These are phyloP conservation scores for Solanum sitiens DNA, from an alignment of 257 asterid genomes.

Conservation along the genomic window DNA sequence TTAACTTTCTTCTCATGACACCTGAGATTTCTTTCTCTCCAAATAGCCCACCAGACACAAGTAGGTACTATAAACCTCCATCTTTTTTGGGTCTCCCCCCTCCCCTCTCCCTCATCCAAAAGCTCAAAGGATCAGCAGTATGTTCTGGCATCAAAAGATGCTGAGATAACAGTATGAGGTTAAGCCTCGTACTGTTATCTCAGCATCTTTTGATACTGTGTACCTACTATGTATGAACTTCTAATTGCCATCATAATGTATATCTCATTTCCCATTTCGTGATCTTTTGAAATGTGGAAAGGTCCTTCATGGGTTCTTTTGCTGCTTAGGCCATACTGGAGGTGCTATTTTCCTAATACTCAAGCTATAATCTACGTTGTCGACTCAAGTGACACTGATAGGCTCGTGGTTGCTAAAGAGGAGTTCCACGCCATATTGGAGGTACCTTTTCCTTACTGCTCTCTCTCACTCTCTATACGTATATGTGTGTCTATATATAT, in stretches of 20 bases:
- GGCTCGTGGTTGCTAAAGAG: constrained; percentile 87
- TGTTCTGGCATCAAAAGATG: no score
- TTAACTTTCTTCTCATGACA: no score
- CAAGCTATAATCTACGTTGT: constrained; percentile 97
- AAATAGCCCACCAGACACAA: no score
- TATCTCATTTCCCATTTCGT: not conserved
- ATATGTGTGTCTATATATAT: not conserved
- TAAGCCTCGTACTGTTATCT: not conserved
- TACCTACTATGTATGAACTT: not conserved
- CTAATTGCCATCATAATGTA: not conserved
- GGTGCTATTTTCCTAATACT: constrained; percentile 94
- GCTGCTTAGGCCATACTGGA: constrained; percentile 74
- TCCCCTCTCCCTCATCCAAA: no score
- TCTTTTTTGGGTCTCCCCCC: no score
- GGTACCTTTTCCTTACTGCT: constrained; percentile 22
- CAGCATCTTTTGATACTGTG: not conserved
- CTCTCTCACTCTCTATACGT: not conserved
- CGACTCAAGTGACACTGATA: constrained; percentile 96
- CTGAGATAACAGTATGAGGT: not conserved
- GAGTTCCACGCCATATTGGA: constrained; percentile 92
- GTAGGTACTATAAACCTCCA: no score
- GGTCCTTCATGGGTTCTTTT: constrained; percentile 1
- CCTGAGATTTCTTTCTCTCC: no score
- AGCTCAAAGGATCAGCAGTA: no score
- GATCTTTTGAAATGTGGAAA: not conserved